A percentile compares a stretch with the other conserved stretches of the same genome.
These are phyloP conservation scores for Candida takata DNA, from an alignment of 805 yeast species.

Conservation along the genomic window DNA sequence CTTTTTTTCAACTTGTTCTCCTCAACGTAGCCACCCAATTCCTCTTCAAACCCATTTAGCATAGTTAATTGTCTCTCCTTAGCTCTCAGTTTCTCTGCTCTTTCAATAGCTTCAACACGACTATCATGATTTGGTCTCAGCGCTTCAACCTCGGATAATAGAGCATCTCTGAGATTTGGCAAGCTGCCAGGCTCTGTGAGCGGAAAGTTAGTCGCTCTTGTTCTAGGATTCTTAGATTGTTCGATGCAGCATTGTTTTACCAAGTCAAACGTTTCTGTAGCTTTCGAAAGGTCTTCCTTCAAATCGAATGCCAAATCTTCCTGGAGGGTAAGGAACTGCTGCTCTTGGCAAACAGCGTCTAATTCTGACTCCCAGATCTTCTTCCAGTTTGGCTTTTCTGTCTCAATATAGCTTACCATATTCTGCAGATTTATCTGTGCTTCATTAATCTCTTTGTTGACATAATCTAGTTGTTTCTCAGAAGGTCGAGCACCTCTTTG, in stretches of 20 bases:
- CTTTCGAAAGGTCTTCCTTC: constrained; percentile 72
- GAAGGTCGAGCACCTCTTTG: constrained; percentile 82
- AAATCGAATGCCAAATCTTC: constrained; percentile 78
- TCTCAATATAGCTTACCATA: constrained; percentile 53
- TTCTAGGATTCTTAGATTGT: constrained; percentile 55
- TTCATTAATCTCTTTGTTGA: constrained; percentile 53
- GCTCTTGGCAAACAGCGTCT: constrained; percentile 88
- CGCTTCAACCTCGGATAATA: constrained; percentile 71
- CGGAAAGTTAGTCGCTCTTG: constrained; percentile 31
- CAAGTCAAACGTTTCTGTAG: constrained; percentile 72
- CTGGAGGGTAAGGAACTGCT: constrained; percentile 83
- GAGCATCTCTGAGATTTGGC: constrained; percentile 62
- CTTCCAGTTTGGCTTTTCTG: constrained; percentile 83
- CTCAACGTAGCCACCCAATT: constrained; percentile 77
- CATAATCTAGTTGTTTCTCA: constrained; percentile 59
- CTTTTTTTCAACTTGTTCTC: constrained; percentile 68
- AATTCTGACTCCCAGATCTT: constrained; percentile 88
- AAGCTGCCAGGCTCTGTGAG: constrained; percentile 59
- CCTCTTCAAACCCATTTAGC: constrained; percentile 71
- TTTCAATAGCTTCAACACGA: constrained; percentile 81
- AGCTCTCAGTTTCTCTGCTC: constrained; percentile 75
- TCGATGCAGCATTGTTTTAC: constrained; percentile 79
- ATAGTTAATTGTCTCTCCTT: constrained; percentile 54
- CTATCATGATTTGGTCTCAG: constrained; percentile 78
- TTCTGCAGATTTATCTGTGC: constrained; percentile 47